Percentiles rank a stretch among this genome's conserved stretches.
Evolutionary conservation across 139 green algal genomes (phyloP).

Genomic region (Diplosphaera chodatii): DNA sequence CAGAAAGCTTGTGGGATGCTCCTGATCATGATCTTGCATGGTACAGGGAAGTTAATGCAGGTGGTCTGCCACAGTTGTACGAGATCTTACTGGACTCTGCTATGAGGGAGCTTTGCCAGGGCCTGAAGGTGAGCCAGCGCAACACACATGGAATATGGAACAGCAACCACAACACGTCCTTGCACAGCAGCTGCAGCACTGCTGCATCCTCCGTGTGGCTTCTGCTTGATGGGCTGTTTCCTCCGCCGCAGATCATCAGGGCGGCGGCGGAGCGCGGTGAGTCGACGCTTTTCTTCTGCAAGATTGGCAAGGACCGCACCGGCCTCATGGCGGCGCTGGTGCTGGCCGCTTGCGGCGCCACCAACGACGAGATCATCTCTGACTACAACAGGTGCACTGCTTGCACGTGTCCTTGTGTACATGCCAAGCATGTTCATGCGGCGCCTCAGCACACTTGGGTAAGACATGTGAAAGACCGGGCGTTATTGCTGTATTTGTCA

Average conservation of each 20-base stretch:
- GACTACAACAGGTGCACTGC: conserved; percentile 47
- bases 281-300: neutral
- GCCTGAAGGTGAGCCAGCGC: neutral
- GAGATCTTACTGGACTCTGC: conserved; percentile 15
- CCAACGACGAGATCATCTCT: conserved; percentile 40
- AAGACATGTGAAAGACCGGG: too few species aligned
- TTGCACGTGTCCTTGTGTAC: too few species aligned
- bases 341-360: conserved; percentile 42
- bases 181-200: too few species aligned
- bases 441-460: too few species aligned
- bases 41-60: conserved; percentile 19
- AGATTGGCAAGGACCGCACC: conserved; percentile 65
- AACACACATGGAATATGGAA: too few species aligned
- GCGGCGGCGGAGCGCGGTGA: neutral
- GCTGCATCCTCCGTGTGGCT: too few species aligned
- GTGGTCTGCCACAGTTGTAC: conserved; percentile 14
- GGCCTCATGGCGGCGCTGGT: conserved; percentile 57
- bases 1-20: too few species aligned
- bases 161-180: too few species aligned
- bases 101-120: neutral
- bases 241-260: neutral
- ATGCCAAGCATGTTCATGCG: too few species aligned
- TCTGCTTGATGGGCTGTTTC: too few species aligned
- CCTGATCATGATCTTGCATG: too few species aligned
- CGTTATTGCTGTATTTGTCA: too few species aligned